These are phyloP conservation scores for Talaromyces sp. DNA, from an alignment of 2,329 filamentous ascomycete species.

Conservation along the genomic window DNA sequence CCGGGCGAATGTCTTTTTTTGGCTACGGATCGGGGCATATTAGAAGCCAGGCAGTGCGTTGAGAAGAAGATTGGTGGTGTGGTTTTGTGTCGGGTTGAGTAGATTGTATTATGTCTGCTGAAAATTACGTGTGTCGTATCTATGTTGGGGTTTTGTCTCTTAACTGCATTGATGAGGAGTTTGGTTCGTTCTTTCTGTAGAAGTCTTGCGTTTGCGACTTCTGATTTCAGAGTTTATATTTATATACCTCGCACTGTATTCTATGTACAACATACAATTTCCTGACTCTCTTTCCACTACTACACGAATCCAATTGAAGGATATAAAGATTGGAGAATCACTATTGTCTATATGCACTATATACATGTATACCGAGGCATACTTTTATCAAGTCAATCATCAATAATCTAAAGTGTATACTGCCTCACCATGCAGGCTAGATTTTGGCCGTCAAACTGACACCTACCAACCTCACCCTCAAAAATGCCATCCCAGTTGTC, in stretches of 20 bases:
- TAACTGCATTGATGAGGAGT: slow-evolving; percentile 10
- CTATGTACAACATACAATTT: slow-evolving; percentile 1
- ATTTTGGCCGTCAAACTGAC: not conserved
- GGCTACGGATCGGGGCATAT: slow-evolving; percentile 69
- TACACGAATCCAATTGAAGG: not conserved
- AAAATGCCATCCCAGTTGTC: slow-evolving; percentile 1
- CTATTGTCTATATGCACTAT: not conserved
- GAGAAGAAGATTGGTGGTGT: slow-evolving; percentile 77
- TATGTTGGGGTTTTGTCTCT: not conserved
- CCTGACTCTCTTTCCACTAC: not conserved
- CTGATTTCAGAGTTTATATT: not conserved
- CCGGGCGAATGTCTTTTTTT: slow-evolving; percentile 82
- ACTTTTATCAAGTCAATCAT: no score
- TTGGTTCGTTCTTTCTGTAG: not conserved
- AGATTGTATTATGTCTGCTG: not conserved
- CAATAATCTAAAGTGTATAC: not conserved
- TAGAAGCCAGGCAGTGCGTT: slow-evolving; percentile 80
- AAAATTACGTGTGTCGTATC: not conserved
- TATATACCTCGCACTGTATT: slow-evolving; percentile 7
- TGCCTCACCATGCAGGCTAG: not conserved
- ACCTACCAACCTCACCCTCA: slow-evolving; percentile 5
- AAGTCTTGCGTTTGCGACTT: slow-evolving; percentile 6
- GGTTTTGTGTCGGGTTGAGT: slow-evolving; percentile 65
- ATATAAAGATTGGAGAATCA: not conserved
- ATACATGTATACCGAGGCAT: not conserved